Conservation (phyloP, 2,329 filamentous ascomycete species). For the Phaeosphaeriaceae sp. region DNA sequence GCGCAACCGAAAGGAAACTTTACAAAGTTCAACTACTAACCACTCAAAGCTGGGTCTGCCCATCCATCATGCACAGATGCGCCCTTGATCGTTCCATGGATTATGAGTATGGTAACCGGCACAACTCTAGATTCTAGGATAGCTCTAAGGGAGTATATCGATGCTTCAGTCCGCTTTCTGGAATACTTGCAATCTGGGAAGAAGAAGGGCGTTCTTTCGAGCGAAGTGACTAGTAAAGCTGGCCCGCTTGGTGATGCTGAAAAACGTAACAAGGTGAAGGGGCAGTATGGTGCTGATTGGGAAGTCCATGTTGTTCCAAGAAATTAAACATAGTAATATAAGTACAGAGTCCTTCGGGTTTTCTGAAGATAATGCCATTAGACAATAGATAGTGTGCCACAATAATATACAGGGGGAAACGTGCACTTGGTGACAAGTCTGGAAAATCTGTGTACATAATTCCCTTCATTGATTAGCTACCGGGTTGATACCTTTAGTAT, state of each 20-base stretch:
- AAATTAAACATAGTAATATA: not conserved
- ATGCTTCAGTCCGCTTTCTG: conserved; percentile 64
- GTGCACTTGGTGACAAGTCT: no score
- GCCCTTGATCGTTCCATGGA: conserved; percentile 66
- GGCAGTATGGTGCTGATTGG: conserved; percentile 46
- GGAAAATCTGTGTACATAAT: no score
- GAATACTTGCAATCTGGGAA: conserved; percentile 52
- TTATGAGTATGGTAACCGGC: conserved; percentile 67
- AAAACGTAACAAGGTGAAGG: conserved; percentile 32
- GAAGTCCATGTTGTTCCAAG: conserved; percentile 52
- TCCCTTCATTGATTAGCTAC: no score
- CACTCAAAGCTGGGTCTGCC: conserved; percentile 43
- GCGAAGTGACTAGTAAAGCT: conserved; percentile 54
- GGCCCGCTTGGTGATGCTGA: conserved; percentile 40
- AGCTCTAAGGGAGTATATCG: conserved; percentile 66
- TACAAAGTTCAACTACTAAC: conserved; percentile 3
- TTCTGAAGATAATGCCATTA: no score
- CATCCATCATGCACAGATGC: conserved; percentile 72
- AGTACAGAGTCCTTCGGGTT: no score
- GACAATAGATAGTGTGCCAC: no score
- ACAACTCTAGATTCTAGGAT: conserved; percentile 63
- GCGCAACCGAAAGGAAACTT: not conserved
- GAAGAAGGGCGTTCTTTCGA: conserved; percentile 57
- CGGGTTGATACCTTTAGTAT: no score
- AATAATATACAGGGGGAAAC: no score